A percentile compares a stretch with the other conserved stretches of the same genome.
Conservation (phyloP, 2,329 filamentous ascomycete genomes). For the Aspergillus ibericus region DNA sequence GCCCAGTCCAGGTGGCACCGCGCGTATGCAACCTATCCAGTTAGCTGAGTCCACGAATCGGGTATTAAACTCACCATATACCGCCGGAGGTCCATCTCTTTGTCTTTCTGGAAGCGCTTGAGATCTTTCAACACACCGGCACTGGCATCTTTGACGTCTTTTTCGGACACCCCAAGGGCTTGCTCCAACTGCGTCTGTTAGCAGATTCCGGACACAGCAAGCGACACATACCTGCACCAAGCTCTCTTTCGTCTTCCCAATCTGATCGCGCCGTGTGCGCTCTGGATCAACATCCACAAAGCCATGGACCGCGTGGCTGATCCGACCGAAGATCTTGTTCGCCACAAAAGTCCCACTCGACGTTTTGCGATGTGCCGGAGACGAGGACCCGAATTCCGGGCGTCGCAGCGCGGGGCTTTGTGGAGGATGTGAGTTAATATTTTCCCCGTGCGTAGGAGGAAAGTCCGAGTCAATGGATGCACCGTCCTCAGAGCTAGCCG, state of each 20-base stretch:
- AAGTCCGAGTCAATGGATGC: constrained; percentile 96
- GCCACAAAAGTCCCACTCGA: constrained; percentile 88
- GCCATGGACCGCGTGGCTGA: constrained; percentile 93
- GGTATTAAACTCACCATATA: constrained; percentile 76
- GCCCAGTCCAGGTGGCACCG: constrained; percentile 94
- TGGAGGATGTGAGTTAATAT: constrained; percentile 56
- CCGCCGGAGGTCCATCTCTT: constrained; percentile 87
- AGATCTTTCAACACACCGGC: constrained; percentile 84
- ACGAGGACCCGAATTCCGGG: constrained; percentile 33
- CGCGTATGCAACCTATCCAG: constrained; percentile 76
- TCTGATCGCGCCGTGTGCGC: constrained; percentile 84
- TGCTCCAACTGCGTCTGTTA: constrained; percentile 70
- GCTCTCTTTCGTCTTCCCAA: constrained; percentile 91
- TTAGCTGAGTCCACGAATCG: constrained; percentile 10
- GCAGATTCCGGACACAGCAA: neutral
- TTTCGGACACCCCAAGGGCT: constrained; percentile 81
- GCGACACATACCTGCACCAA: constrained; percentile 58
- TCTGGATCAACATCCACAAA: constrained; percentile 97
- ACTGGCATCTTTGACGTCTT: constrained; percentile 92
- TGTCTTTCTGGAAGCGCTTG: constrained; percentile 89
- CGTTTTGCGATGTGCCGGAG: constrained; percentile 70
- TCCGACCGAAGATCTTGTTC: constrained; percentile 87
- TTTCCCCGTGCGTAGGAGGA: constrained; percentile 79
- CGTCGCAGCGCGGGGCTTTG: constrained; percentile 62
- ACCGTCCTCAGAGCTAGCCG: constrained; percentile 69